These are phyloP conservation scores for Geotrichum candidum DNA, from an alignment of 1,139 yeast species.

Conservation along the genomic window DNA sequence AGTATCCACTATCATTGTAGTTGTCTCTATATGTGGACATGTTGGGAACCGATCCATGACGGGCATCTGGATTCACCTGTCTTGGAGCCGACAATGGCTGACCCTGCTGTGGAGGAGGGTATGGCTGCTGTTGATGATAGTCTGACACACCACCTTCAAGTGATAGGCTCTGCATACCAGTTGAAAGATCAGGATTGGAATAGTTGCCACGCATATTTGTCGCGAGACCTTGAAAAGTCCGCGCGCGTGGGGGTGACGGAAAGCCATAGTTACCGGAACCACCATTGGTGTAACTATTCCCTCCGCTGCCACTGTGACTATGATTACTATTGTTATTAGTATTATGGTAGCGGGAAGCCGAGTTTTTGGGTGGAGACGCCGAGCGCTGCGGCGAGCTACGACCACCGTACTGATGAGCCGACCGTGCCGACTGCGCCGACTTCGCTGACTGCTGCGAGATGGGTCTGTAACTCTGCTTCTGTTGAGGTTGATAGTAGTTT, in stretches of 20 bases:
- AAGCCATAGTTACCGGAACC: background rate
- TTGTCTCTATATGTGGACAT: constrained; percentile 1
- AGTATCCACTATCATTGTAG: background rate
- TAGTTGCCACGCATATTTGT: background rate
- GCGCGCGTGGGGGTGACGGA: background rate
- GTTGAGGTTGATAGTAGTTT: background rate
- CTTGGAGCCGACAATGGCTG: constrained; percentile 8
- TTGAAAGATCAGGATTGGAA: constrained; percentile 22
- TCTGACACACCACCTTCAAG: background rate
- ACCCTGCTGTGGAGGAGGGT: constrained; percentile 17
- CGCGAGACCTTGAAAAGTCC: background rate
- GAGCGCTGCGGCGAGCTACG: background rate
- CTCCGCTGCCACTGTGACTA: background rate
- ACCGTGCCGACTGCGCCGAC: background rate
- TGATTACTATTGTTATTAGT: background rate
- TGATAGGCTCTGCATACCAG: constrained; percentile 19
- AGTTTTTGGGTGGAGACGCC: background rate
- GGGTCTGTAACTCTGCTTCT: background rate
- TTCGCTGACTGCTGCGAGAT: background rate
- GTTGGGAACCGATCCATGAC: constrained; percentile 12
- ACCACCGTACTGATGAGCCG: background rate
- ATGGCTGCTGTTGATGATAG: constrained; percentile 5
- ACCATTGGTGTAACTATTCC: background rate
- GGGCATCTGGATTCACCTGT: background rate
- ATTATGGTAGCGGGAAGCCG: background rate